A percentile compares a stretch with the other conserved stretches of the same genome.
These are phyloP conservation scores for Claviceps sp. DNA, from an alignment of 2,329 filamentous ascomycete species.

Conservation along the genomic window DNA sequence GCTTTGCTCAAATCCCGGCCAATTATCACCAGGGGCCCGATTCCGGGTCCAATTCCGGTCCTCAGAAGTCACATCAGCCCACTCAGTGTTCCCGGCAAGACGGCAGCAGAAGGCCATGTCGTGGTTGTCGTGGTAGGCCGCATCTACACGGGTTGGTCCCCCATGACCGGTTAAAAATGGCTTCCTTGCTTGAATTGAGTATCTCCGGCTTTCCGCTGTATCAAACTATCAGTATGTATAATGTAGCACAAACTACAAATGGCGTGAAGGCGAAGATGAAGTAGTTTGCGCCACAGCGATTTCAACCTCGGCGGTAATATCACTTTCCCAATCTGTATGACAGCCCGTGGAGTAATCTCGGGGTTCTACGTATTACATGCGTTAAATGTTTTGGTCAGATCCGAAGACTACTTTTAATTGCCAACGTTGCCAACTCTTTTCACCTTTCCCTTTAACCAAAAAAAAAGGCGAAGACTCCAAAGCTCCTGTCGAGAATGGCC, in stretches of 20 bases:
- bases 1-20: too few species aligned
- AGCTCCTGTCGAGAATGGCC: slow-evolving; percentile 21
- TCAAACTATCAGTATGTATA: not conserved
- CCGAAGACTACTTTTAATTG: not conserved
- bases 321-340: not conserved
- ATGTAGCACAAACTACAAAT: not conserved
- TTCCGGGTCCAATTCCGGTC: not conserved
- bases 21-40: too few species aligned
- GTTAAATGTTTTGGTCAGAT: not conserved
- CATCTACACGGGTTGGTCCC: not conserved
- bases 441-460: too few species aligned
- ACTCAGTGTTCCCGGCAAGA: not conserved
- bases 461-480: too few species aligned
- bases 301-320: not conserved
- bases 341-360: not conserved
- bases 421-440: not conserved
- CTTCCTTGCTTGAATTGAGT: not conserved
- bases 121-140: not conserved
- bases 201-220: slow-evolving; percentile 3
- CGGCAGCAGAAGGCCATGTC: too few species aligned
- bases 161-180: not conserved
- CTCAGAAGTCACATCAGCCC: not conserved
- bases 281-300: not conserved
- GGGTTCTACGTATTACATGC: not conserved
- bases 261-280: not conserved